Percentiles rank a stretch among this genome's conserved stretches.
Conservation (phyloP, 1,284 basidiomycete genomes). For the Melampsora larici-populina region DNA sequence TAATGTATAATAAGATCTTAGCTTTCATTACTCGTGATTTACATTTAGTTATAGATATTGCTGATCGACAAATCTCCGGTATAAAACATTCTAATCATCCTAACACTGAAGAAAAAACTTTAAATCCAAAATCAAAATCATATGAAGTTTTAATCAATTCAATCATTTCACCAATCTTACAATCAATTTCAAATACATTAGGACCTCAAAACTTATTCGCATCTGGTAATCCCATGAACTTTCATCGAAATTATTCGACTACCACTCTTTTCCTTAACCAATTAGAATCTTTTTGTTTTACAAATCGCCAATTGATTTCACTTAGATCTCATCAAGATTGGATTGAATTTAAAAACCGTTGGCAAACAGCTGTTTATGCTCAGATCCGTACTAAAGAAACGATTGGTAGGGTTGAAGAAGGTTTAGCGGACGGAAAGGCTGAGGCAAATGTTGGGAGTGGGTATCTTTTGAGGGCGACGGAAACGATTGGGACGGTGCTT, state of each 20-base stretch:
- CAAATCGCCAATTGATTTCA: constrained; percentile 20
- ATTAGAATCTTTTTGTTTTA: constrained; percentile 31
- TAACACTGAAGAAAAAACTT: background rate
- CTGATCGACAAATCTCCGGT: constrained; percentile 36
- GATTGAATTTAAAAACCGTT: constrained; percentile 34
- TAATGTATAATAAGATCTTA: constrained; percentile 39
- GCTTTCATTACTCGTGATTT: constrained; percentile 41
- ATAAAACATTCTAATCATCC: background rate
- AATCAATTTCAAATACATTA: constrained; percentile 21
- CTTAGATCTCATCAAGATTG: constrained; percentile 33
- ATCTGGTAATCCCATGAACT: constrained; percentile 29
- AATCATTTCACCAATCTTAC: constrained; percentile 30
- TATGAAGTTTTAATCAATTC: constrained; percentile 38
- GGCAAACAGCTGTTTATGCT: constrained; percentile 42
- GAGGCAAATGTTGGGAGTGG: background rate
- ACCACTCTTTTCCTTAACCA: constrained; percentile 28
- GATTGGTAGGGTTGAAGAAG: constrained; percentile 22
- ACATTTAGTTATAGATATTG: constrained; percentile 19
- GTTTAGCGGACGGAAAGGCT: constrained; percentile 23
- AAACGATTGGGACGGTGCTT: constrained; percentile 11
- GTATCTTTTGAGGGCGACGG: constrained; percentile 32
- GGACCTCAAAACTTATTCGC: constrained; percentile 31
- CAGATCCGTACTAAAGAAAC: constrained; percentile 38
- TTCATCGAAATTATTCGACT: constrained; percentile 40
- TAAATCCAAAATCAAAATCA: background rate